Base-by-base conservation (phyloP, 805 yeast species). In the Kurtzmaniella fragi region DNA sequence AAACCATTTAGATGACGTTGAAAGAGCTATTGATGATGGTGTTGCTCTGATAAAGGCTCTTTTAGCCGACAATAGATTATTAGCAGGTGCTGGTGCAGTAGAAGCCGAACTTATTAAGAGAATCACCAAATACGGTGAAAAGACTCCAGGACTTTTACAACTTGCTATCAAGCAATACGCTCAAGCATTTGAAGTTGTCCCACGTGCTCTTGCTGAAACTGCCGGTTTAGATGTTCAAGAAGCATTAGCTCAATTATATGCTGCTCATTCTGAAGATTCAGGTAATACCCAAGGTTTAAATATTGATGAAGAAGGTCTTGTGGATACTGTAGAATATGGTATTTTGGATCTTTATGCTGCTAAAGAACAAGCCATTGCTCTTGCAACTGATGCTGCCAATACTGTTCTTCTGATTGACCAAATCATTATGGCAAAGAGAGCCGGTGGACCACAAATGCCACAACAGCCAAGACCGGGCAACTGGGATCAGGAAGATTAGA, bases 391-490 rank as follows among this genome's bases (percentile, higher is more conserved):
- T 49, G 96, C 97, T 35, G 95, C 96, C 11, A 78, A 75, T 46
- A 93, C 98, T 4, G 83, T 90, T 38, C 73, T 90, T 46, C 81
- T 95, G 17, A 93, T 93, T 37, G 98, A 93, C 62, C 98, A 91
- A 73, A 91, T 91, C 54, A 93, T 91, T 59, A 93, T 91, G 93
- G 98, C 99, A 33, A 91, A 91, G 77, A 80, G 96, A 61, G 97
- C 98, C 2, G 99, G 99, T 48, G 99, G 99, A 16, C 99, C 99
- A 35, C 81, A 71, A 26, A 82, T 89, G 76, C 96, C 96, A 27
- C 59, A 66, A 52, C 95, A 85, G 57, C 83, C 82, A 50, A 80
- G 80, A 62, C 91, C 93, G 34, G 96, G 96, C 44, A 89, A 88
- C 68, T 89, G 97, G 97, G 97, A 89, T 57, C 93, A 83, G 64